Conservation (phyloP, 768 basidiomycete species). For the Pleurotus pulmonarius region DNA sequence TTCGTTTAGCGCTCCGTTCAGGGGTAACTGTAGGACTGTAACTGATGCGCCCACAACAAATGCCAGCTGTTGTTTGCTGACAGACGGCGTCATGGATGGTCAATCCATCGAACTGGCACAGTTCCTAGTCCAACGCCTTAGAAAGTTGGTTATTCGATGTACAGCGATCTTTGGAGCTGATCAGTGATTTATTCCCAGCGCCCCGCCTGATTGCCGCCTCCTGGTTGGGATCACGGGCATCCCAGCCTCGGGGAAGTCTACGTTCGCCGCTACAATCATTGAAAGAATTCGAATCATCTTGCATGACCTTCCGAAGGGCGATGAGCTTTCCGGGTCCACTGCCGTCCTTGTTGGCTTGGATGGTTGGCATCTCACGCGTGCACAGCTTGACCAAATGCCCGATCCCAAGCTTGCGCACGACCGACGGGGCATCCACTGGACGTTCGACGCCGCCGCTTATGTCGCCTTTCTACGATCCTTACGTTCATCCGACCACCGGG, state of each 20-base stretch:
- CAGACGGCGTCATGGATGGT: conserved; percentile 29
- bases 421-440: conserved; percentile 76
- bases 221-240: conserved; percentile 73
- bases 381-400: conserved; percentile 70
- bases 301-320: not conserved
- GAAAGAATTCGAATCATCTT: conserved; percentile 47
- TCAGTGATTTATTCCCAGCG: conserved; percentile 26
- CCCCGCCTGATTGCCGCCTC: conserved; percentile 39
- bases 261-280: conserved; percentile 60
- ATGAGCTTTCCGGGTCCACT: conserved; percentile 13
- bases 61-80: too few relatives aligned
- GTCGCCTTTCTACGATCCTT: conserved; percentile 61
- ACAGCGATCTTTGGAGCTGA: not conserved
- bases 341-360: conserved; percentile 80
- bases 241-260: conserved; percentile 87
- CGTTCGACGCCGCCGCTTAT: conserved; percentile 78
- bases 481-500: conserved; percentile 26
- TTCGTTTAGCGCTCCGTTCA: too few relatives aligned
- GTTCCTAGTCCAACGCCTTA: conserved; percentile 31
- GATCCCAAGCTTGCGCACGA: conserved; percentile 78
- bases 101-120: conserved; percentile 35
- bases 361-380: conserved; percentile 88
- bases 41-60: too few relatives aligned
- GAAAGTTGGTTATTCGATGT: conserved; percentile 26
- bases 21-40: too few relatives aligned